A percentile compares a stretch with the other conserved stretches of the same genome.
Conservation (phyloP, 1,284 basidiomycete species). For the Boletellus deceptivus region DNA sequence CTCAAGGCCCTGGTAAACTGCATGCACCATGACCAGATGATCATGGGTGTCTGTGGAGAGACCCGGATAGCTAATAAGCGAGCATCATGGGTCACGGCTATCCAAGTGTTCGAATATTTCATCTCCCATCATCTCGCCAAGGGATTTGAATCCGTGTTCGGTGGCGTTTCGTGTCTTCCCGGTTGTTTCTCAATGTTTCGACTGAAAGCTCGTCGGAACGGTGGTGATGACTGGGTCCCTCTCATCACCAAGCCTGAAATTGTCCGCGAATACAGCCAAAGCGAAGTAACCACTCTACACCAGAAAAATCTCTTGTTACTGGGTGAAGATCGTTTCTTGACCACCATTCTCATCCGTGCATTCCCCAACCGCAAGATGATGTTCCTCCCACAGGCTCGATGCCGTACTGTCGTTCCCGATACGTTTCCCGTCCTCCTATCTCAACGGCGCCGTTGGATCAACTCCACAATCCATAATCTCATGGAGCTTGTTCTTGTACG, state of each 20-base stretch:
- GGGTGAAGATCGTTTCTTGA: constrained; percentile 98
- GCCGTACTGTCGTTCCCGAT: constrained; percentile 95
- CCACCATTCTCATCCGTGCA: constrained; percentile 90
- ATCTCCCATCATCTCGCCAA: constrained; percentile 99
- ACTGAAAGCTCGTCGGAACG: constrained; percentile 86
- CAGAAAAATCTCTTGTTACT: constrained; percentile 97
- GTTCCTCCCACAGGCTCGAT: constrained; percentile 95
- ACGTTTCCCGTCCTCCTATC: constrained; percentile 92
- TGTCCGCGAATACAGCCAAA: constrained; percentile 95
- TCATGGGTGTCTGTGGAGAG: constrained; percentile 99
- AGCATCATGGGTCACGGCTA: constrained; percentile 96
- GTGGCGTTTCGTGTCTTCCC: constrained; percentile 98
- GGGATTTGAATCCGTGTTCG: constrained; percentile 98
- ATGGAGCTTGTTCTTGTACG: constrained; percentile 98
- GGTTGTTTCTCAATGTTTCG: constrained; percentile 99
- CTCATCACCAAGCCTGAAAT: constrained; percentile 98
- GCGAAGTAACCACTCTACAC: constrained; percentile 90
- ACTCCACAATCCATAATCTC: constrained; percentile 98
- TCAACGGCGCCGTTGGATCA: constrained; percentile 98
- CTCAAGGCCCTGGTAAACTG: constrained; percentile 88
- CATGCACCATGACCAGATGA: constrained; percentile 97
- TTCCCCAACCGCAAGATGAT: constrained; percentile 99
- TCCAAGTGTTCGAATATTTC: constrained; percentile 99
- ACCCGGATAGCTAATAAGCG: constrained; percentile 98
- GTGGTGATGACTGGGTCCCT: constrained; percentile 96